Evolutionary conservation across 495 filamentous ascomycete species (phyloP).

Genomic region (Rostrohypoxylon terebratum): DNA sequence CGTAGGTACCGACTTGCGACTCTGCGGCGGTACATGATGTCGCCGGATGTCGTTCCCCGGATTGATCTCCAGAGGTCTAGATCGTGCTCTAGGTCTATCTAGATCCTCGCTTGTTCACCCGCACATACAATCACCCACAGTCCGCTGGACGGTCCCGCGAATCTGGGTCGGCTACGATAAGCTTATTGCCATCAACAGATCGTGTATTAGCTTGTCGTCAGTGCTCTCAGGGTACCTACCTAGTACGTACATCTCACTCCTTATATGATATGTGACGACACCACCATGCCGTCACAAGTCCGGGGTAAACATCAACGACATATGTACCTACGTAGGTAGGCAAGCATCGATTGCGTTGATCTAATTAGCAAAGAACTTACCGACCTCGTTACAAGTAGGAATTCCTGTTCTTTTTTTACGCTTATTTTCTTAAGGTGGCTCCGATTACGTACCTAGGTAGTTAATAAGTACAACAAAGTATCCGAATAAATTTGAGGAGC

Average conservation of each 20-base stretch:
- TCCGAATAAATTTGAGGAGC: background rate
- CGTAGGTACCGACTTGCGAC: constrained; percentile 22
- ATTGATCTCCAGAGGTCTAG: constrained; percentile 39
- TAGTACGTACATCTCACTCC: constrained; percentile 14
- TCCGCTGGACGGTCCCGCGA: constrained; percentile 37
- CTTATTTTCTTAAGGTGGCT: background rate
- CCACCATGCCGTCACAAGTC: constrained; percentile 19
- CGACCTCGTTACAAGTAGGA: background rate
- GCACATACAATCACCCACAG: constrained; percentile 18
- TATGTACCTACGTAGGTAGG: background rate
- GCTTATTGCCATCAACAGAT: constrained; percentile 40
- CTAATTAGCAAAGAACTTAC: background rate
- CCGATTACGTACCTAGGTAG: background rate
- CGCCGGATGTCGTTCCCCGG: constrained; percentile 36
- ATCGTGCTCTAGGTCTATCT: constrained; percentile 47
- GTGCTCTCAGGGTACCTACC: background rate
- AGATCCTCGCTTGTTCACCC: constrained; percentile 41
- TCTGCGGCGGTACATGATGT: constrained; percentile 14
- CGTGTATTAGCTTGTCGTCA: constrained; percentile 25
- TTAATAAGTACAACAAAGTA: background rate
- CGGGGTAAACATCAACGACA: background rate
- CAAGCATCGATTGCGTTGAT: background rate
- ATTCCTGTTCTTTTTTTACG: background rate
- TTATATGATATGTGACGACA: constrained; percentile 38
- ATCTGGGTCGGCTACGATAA: constrained; percentile 45